These are phyloP conservation scores for Verticillium tricorpus DNA, from an alignment of 2,329 filamentous ascomycete species.

Conservation along the genomic window DNA sequence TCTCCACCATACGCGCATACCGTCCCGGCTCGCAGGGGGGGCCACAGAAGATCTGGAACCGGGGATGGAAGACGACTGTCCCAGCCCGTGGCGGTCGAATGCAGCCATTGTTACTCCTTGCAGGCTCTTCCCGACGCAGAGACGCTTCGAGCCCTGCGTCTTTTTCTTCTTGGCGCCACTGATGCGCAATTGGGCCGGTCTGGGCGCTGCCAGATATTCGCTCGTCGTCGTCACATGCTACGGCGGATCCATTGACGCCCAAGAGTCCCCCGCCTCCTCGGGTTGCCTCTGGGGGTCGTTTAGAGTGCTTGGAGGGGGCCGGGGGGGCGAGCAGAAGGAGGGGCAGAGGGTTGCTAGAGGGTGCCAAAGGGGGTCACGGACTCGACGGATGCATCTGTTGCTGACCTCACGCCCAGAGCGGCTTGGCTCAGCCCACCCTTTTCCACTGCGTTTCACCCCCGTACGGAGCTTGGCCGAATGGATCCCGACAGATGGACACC, in stretches of 20 bases:
- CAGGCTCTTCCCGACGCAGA: background rate
- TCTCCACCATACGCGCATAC: background rate
- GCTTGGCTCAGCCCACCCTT: background rate
- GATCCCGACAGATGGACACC: background rate
- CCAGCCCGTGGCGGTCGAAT: background rate
- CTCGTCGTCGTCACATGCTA: constrained; percentile 1
- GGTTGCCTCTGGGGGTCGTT: background rate
- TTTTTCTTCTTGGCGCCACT: background rate
- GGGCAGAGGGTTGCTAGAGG: background rate
- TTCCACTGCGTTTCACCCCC: background rate
- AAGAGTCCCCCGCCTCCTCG: background rate
- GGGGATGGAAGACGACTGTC: background rate
- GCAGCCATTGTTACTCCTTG: background rate
- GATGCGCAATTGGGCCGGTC: background rate
- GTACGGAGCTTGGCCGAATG: background rate
- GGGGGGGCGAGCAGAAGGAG: background rate
- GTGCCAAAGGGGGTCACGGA: background rate
- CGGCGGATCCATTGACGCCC: background rate
- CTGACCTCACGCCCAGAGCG: background rate
- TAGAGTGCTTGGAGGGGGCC: background rate
- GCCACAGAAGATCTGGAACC: background rate
- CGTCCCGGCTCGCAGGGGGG: background rate
- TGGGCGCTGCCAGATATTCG: constrained; percentile 4
- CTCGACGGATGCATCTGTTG: background rate
- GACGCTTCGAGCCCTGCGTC: background rate